Percentiles rank a stretch among this genome's conserved stretches.
Evolutionary conservation across 2,329 filamentous ascomycete genomes (phyloP).

Genomic region (Claviceps spartinae): DNA sequence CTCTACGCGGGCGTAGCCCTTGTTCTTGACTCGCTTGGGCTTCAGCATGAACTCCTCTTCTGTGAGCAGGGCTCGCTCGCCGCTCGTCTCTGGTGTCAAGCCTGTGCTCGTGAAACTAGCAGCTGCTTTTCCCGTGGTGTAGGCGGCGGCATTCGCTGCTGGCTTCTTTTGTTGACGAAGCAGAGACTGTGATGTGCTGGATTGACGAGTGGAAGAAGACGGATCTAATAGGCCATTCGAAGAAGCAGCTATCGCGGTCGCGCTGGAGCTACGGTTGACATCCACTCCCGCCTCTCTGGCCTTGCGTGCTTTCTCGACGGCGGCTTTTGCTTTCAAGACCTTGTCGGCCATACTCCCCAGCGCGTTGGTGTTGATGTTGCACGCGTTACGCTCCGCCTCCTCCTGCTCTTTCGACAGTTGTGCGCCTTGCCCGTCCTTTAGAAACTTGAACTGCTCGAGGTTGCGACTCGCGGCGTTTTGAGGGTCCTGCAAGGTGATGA

Average conservation of each 20-base stretch:
- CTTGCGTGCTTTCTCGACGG: conserved; percentile 77
- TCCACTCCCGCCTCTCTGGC: conserved; percentile 51
- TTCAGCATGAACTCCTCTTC: conserved; percentile 97
- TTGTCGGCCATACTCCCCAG: conserved; percentile 69
- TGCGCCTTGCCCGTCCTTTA: conserved; percentile 66
- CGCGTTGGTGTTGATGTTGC: conserved; percentile 64
- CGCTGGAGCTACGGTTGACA: conserved; percentile 38
- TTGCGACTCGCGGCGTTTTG: conserved; percentile 76
- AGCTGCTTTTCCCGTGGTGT: conserved; percentile 83
- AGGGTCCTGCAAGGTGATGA: conserved; percentile 92
- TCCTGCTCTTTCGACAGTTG: conserved; percentile 57
- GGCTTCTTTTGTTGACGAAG: conserved; percentile 45
- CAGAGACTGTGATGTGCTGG: conserved; percentile 16
- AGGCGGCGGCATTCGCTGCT: conserved; percentile 74
- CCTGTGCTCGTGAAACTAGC: conserved; percentile 94
- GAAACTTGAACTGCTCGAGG: conserved; percentile 74
- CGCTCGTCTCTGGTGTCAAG: conserved; percentile 80
- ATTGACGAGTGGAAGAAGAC: background rate
- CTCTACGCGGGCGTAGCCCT: conserved; percentile 80
- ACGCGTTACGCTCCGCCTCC: conserved; percentile 47
- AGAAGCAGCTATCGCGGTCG: conserved; percentile 26
- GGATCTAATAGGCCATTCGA: conserved; percentile 9
- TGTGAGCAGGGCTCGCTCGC: conserved; percentile 70
- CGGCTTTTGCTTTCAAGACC: conserved; percentile 80
- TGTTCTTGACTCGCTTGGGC: conserved; percentile 74